Conservation (phyloP, 2,329 filamentous ascomycete species). For the Cercospora zeae-maydis region DNA sequence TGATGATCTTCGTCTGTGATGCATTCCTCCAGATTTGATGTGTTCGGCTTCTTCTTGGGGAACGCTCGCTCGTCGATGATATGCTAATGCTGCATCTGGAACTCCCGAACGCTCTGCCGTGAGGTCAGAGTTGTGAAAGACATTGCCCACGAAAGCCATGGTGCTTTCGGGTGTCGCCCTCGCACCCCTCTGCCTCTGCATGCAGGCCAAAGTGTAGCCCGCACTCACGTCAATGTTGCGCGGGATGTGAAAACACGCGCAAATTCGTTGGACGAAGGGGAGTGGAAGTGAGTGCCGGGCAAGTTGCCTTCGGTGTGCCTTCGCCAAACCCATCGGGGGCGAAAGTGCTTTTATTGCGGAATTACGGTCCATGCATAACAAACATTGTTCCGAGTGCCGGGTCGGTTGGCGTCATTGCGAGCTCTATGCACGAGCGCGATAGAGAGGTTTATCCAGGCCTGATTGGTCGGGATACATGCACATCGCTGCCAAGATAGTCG, state of each 20-base stretch:
- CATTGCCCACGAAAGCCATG: conserved; percentile 45
- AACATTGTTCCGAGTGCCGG: conserved; percentile 4
- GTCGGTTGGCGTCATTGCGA: conserved; percentile 6
- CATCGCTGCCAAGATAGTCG: not conserved
- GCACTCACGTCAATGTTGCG: not conserved
- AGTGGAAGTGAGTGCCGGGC: not conserved
- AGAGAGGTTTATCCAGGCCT: not conserved
- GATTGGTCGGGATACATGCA: not conserved
- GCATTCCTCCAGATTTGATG: conserved; percentile 14
- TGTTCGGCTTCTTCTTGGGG: conserved; percentile 21
- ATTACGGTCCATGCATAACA: conserved; percentile 5
- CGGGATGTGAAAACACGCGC: not conserved
- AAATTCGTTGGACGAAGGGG: not conserved
- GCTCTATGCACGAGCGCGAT: conserved; percentile 4
- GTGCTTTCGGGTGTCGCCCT: conserved; percentile 9
- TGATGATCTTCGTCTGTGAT: conserved; percentile 19
- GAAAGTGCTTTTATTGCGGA: conserved; percentile 11
- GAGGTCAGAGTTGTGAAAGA: conserved; percentile 42
- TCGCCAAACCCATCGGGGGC: not conserved
- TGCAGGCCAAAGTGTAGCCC: not conserved
- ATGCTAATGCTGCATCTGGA: conserved; percentile 34
- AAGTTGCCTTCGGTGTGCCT: not conserved
- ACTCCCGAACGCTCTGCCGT: conserved; percentile 39
- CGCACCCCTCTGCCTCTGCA: not conserved
- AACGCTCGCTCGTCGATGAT: conserved; percentile 23